phyloP scores from a whole-genome alignment of 2,329 filamentous ascomycete genomes.

The Ophiostoma sp. region DNA sequence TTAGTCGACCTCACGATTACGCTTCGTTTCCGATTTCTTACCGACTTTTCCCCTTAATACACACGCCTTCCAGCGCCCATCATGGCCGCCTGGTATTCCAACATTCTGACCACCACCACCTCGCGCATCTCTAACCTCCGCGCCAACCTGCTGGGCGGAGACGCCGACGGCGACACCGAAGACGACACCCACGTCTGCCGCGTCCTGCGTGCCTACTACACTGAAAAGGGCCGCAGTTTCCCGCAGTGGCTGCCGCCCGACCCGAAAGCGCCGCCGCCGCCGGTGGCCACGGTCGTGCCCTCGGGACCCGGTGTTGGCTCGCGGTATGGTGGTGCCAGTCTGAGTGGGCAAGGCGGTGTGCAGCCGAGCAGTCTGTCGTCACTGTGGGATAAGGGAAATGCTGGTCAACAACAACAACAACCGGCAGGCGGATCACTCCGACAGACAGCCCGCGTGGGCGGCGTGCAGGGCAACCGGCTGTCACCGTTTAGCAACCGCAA shows the following conservation, averaged over 20 bases:
- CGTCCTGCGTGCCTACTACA: conserved; percentile 89
- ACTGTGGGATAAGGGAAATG: conserved; percentile 55
- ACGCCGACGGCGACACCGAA: conserved; percentile 71
- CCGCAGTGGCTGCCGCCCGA: conserved; percentile 88
- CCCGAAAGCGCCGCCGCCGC: conserved; percentile 68
- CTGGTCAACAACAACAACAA: conserved; percentile 41
- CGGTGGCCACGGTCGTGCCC: conserved; percentile 52
- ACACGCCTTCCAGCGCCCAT: conserved; percentile 27
- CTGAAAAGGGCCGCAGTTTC: conserved; percentile 77
- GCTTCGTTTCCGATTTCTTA: no score
- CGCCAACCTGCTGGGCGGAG: conserved; percentile 67
- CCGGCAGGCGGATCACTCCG: conserved; percentile 45
- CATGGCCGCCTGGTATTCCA: conserved; percentile 83
- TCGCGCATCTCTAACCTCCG: conserved; percentile 65
- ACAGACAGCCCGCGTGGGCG: conserved; percentile 39
- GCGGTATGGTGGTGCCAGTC: conserved; percentile 52
- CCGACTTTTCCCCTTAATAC: background rate
- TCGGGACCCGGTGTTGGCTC: conserved; percentile 52
- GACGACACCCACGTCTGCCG: conserved; percentile 95
- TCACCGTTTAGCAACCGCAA: conserved; percentile 32
- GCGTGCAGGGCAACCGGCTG: conserved; percentile 32
- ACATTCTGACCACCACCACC: conserved; percentile 64
- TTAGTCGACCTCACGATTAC: no score
- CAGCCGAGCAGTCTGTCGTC: conserved; percentile 51
- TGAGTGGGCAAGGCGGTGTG: conserved; percentile 25